Percentiles rank a stretch among this genome's conserved stretches.
Evolutionary conservation across 805 yeast genomes (phyloP).

Genomic region (Debaryomyces castellii): DNA sequence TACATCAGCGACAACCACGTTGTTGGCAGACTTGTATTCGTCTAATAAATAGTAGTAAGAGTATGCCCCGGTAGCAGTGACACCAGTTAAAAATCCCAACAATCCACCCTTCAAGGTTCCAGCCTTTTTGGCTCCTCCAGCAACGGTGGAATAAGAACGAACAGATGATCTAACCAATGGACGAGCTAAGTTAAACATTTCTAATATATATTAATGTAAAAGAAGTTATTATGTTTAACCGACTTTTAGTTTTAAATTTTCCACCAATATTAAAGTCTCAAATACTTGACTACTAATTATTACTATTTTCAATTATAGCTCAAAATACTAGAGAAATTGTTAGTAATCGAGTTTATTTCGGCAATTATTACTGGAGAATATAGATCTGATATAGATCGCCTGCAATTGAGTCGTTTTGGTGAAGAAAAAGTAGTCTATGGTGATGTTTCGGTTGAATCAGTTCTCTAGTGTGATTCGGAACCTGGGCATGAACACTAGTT

Average conservation of each 20-base stretch:
- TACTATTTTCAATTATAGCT: too few species aligned
- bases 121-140: constrained; percentile 29
- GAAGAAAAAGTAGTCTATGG: background rate
- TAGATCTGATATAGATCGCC: too few species aligned
- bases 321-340: background rate
- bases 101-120: constrained; percentile 51
- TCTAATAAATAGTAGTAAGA: constrained; percentile 78
- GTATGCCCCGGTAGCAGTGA: constrained; percentile 68
- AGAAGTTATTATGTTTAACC: background rate
- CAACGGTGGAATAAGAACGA: constrained; percentile 30
- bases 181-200: constrained; percentile 1
- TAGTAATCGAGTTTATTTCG: background rate
- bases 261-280: background rate
- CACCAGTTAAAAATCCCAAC: constrained; percentile 79
- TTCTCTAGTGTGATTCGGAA: background rate
- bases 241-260: background rate
- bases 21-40: constrained; percentile 71
- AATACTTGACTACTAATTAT: too few species aligned
- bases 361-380: too few species aligned
- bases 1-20: constrained; percentile 73
- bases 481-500: background rate
- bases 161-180: constrained; percentile 7
- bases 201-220: background rate
- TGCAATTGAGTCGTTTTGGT: background rate
- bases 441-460: background rate